Conservation (phyloP, 495 filamentous ascomycete species). For the Darksidea phi region DNA sequence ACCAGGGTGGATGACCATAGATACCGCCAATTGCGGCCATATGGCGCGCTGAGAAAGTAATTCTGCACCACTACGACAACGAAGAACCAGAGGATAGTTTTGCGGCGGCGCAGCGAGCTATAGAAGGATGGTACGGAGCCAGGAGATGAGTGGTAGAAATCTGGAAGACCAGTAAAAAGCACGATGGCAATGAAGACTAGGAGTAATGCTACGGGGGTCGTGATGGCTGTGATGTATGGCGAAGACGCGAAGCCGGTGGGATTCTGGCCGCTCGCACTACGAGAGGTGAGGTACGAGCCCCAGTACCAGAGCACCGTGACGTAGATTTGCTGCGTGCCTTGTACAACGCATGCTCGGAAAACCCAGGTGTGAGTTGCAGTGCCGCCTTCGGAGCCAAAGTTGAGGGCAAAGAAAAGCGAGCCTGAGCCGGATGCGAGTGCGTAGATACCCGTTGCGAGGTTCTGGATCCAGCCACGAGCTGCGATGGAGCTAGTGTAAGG, state of each 20-base stretch:
- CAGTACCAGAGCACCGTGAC: slow-evolving; percentile 66
- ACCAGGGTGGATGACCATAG: slow-evolving; percentile 56
- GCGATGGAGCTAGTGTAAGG: slow-evolving; percentile 49
- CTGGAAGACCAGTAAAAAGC: slow-evolving; percentile 58
- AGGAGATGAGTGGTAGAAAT: slow-evolving; percentile 66
- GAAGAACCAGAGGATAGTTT: slow-evolving; percentile 63
- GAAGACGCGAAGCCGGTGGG: slow-evolving; percentile 32
- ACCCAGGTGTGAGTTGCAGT: slow-evolving; percentile 63
- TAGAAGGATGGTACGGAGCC: slow-evolving; percentile 65
- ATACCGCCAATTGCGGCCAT: slow-evolving; percentile 63
- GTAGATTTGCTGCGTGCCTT: slow-evolving; percentile 65
- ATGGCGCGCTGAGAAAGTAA: slow-evolving; percentile 61
- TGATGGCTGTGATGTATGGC: slow-evolving; percentile 50
- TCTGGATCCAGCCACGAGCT: slow-evolving; percentile 53
- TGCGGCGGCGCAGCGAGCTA: slow-evolving; percentile 55
- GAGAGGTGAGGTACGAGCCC: slow-evolving; percentile 44
- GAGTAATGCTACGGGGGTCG: slow-evolving; percentile 51
- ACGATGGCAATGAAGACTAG: slow-evolving; percentile 54
- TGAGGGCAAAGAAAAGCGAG: slow-evolving; percentile 63
- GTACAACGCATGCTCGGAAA: slow-evolving; percentile 61
- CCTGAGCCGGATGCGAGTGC: slow-evolving; percentile 59
- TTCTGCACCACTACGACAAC: slow-evolving; percentile 65
- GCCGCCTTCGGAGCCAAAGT: slow-evolving; percentile 64
- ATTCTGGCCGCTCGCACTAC: slow-evolving; percentile 19
- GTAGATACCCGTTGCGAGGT: slow-evolving; percentile 61